Conservation (phyloP, 345 rosid genomes). For the Nasturtium officinale region DNA sequence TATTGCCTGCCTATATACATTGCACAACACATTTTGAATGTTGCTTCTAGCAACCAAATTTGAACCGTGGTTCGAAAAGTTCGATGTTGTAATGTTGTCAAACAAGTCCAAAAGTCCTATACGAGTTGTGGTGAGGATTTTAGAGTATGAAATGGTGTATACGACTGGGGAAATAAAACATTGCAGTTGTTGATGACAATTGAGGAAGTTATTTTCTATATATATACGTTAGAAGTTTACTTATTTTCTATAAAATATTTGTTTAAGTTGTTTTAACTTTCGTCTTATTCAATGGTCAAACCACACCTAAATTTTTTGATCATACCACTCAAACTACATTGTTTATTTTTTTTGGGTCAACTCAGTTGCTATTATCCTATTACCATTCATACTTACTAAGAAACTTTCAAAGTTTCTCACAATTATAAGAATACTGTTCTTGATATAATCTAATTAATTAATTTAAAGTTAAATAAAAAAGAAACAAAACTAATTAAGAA, state of each 20-base stretch:
- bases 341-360: background rate
- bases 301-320: constrained; percentile 20
- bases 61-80: constrained; percentile 16
- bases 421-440: too few relatives aligned
- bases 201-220: background rate
- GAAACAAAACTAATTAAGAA: too few relatives aligned
- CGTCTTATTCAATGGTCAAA: constrained; percentile 16
- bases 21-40: constrained; percentile 1
- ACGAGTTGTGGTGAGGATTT: constrained; percentile 7
- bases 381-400: constrained; percentile 7
- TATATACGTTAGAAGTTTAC: background rate
- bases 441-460: too few relatives aligned
- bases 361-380: background rate
- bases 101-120: constrained; percentile 1
- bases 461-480: too few relatives aligned
- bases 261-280: background rate
- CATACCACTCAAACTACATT: background rate
- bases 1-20: constrained; percentile 10
- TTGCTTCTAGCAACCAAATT: constrained; percentile 23
- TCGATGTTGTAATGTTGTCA: constrained; percentile 38
- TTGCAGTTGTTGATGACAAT: background rate
- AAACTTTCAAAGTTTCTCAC: too few relatives aligned
- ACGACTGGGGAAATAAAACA: background rate
- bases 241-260: too few relatives aligned
- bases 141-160: background rate